Base-by-base conservation (phyloP, 2,329 filamentous ascomycete genomes). In the Penicillium sp. region DNA sequence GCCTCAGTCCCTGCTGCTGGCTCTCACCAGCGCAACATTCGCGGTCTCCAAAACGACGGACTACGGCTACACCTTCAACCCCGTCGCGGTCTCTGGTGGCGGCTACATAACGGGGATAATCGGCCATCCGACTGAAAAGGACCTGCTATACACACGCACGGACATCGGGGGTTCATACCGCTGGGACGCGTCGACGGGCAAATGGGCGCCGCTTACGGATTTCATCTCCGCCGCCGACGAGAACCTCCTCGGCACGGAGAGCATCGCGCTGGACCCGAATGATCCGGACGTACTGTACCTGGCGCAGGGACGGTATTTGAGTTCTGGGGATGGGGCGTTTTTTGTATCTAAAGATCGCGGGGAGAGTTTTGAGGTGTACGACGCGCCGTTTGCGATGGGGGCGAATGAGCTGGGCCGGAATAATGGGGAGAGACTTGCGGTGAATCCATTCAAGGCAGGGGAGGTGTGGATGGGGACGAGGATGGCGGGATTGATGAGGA, bases 121-220 rank as follows among this genome's bases (percentile, higher is more conserved):
- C 6, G 63, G 56, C 29, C 63, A 65, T 21, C 61, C 61, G 2
- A 64, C 58, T 3, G 61, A 65, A 23, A 63, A 59, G 30, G 29
- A 56, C 41, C 54, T 65, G 6, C 63, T 65, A n/a, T 65, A 65
- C 45, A 56, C 61, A 7, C 61, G 61, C 11, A 65, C 61, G n/a
- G 63, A 65, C 17, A 64, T 65, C 9, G 63, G 63, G 2, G 56
- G 63, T 35, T 59, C 63, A 21, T 65, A 65, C 30, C 63, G 63
- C 38, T 65, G 63, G 63, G 45, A 59, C 8, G 15, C 59, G 7
- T 6, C 29, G 17, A 29, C n/a, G 23, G 56, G 59, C 49, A 54
- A 59, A 61, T 65, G 63, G 63, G 59, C 64, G n/a, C 63, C 63
- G 0, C n/a, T 65, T n/a, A 65, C 60, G 49, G 63, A 65, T 30